Conservation (phyloP, 2,329 filamentous ascomycete genomes). For the Didymella lethalis region DNA sequence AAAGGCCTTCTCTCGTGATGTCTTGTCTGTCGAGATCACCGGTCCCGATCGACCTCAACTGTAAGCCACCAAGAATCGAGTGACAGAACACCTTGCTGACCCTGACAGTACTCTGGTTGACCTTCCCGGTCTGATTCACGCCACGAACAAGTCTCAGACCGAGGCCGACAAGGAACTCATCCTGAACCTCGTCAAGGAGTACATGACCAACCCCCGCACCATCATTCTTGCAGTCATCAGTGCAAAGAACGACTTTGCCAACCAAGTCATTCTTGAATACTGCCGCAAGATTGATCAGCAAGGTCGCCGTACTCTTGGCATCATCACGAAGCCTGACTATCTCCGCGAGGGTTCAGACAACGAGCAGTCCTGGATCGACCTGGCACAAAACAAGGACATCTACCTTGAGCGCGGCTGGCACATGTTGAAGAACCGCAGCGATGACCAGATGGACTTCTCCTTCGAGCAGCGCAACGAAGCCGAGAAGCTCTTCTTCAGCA, state of each 20-base stretch:
- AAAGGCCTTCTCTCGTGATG: slow-evolving; percentile 47
- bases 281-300: slow-evolving; percentile 57
- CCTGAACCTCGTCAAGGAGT: slow-evolving; percentile 10
- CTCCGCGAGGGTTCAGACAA: slow-evolving; percentile 50
- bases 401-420: slow-evolving; percentile 61
- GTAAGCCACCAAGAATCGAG: background rate
- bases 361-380: slow-evolving; percentile 52
- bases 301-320: slow-evolving; percentile 60
- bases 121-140: slow-evolving; percentile 9
- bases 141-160: background rate
- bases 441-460: slow-evolving; percentile 37
- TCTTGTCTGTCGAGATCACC: slow-evolving; percentile 52
- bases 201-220: slow-evolving; percentile 11
- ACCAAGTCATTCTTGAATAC: slow-evolving; percentile 65
- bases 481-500: slow-evolving; percentile 42
- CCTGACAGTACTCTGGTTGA: slow-evolving; percentile 1
- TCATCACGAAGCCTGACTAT: slow-evolving; percentile 66
- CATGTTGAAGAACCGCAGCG: slow-evolving; percentile 59
- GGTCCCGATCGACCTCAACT: slow-evolving; percentile 45
- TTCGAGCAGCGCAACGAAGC: slow-evolving; percentile 38
- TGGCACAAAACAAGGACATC: slow-evolving; percentile 53
- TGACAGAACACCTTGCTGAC: background rate
- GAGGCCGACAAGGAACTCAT: slow-evolving; percentile 8
- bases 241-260: slow-evolving; percentile 58
- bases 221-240: slow-evolving; percentile 40